These are phyloP conservation scores for Polytrichum formosum DNA, from an alignment of 225 moss, liverwort and hornwort species.

Conservation along the genomic window DNA sequence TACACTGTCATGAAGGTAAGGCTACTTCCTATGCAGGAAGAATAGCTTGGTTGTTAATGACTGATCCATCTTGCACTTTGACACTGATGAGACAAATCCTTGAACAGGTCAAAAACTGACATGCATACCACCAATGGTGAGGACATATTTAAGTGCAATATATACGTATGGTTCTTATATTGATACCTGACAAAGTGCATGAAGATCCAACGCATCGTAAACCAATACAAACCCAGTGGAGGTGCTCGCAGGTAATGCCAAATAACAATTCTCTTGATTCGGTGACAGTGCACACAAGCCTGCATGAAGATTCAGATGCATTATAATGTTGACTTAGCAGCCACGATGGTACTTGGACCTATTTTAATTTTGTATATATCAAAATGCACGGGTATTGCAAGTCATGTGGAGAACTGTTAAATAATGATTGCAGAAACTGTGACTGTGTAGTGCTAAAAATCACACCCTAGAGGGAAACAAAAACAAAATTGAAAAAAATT, in stretches of 20 bases:
- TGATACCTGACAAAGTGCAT: constrained; percentile 84
- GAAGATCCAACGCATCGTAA: constrained; percentile 85
- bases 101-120: constrained; percentile 7
- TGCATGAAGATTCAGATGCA: constrained; percentile 19
- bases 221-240: constrained; percentile 75
- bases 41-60: too few relatives aligned
- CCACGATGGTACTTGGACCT: too few relatives aligned
- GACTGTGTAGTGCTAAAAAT: not conserved
- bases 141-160: too few relatives aligned
- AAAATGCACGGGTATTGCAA: too few relatives aligned
- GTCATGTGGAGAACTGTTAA: too few relatives aligned
- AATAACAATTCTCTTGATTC: constrained; percentile 85
- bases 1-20: too few relatives aligned
- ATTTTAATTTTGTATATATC: too few relatives aligned
- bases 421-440: too few relatives aligned
- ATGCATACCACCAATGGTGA: not conserved
- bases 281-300: constrained; percentile 82
- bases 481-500: too few relatives aligned
- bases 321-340: too few relatives aligned
- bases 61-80: not conserved
- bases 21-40: too few relatives aligned
- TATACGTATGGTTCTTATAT: not conserved
- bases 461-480: too few relatives aligned
- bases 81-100: not conserved
- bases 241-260: constrained; percentile 87